These are phyloP conservation scores for Mortierella sp. DNA, from an alignment of 371 early-diverging fungal species.

Conservation along the genomic window DNA sequence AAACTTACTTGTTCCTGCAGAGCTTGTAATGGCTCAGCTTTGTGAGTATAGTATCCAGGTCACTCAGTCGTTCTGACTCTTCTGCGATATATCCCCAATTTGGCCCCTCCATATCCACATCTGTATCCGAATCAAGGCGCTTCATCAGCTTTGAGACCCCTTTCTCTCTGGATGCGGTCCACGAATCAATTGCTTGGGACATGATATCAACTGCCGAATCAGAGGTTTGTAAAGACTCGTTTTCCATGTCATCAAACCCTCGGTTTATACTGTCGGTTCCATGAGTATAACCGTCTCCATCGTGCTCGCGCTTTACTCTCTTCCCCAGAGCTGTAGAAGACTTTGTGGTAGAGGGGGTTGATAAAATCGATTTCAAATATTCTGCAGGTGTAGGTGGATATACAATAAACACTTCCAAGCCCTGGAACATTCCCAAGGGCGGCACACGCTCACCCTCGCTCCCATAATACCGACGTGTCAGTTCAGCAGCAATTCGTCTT, in stretches of 20 bases:
- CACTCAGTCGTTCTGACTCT: constrained; percentile 5
- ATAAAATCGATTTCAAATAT: constrained; percentile 8
- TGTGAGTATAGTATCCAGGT: constrained; percentile 5
- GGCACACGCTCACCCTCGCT: constrained; percentile 33
- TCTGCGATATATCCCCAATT: constrained; percentile 30
- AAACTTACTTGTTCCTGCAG: constrained; percentile 38
- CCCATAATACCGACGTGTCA: constrained; percentile 45
- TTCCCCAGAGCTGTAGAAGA: background rate
- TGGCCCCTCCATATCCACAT: background rate
- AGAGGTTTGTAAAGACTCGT: background rate
- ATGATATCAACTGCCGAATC: constrained; percentile 23
- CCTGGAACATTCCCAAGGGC: constrained; percentile 50
- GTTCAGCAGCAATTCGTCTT: constrained; percentile 12
- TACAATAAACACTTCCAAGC: constrained; percentile 35
- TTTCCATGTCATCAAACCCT: background rate
- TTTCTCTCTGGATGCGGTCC: constrained; percentile 12
- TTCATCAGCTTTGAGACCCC: background rate
- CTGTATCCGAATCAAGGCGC: background rate
- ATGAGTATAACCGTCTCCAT: background rate
- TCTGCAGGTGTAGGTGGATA: constrained; percentile 43
- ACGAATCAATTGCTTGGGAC: constrained; percentile 21
- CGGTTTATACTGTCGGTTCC: background rate
- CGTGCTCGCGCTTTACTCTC: constrained; percentile 20
- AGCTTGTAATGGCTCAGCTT: constrained; percentile 30
- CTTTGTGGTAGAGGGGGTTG: background rate